A percentile compares a stretch with the other conserved stretches of the same genome.
phyloP scores from a whole-genome alignment of 2,329 filamentous ascomycete genomes.

The Arthroderma sp. region DNA sequence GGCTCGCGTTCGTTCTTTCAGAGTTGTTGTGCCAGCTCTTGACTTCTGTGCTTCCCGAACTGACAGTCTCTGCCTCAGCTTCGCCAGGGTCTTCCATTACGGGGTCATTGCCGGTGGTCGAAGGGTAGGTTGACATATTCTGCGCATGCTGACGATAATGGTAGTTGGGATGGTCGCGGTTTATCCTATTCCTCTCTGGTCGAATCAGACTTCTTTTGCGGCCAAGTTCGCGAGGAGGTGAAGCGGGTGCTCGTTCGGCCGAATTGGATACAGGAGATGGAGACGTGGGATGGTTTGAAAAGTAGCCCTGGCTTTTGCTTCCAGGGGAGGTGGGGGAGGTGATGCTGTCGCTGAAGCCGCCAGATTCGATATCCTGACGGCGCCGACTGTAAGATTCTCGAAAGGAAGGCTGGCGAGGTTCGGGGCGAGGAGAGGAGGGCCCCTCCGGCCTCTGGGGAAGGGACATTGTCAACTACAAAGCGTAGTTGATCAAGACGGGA shows the following conservation, averaged over 20 bases:
- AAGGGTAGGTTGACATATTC: constrained; percentile 80
- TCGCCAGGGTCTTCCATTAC: constrained; percentile 57
- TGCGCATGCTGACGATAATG: constrained; percentile 90
- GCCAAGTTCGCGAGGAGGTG: constrained; percentile 36
- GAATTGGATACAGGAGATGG: constrained; percentile 20
- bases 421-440: constrained; percentile 45
- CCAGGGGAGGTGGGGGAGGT: constrained; percentile 23
- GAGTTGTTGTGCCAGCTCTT: constrained; percentile 25
- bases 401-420: constrained; percentile 45
- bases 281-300: constrained; percentile 27
- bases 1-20: constrained; percentile 4
- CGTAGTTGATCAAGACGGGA: constrained; percentile 1
- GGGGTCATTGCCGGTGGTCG: constrained; percentile 83
- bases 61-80: constrained; percentile 36
- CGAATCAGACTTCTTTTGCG: constrained; percentile 81
- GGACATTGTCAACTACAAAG: constrained; percentile 27
- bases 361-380: constrained; percentile 58
- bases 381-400: constrained; percentile 56
- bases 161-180: constrained; percentile 83
- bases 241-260: constrained; percentile 41
- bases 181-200: constrained; percentile 75
- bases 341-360: constrained; percentile 29
- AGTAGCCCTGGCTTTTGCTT: constrained; percentile 18
- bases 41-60: constrained; percentile 50
- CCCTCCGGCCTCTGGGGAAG: constrained; percentile 51